Evolutionary conservation across 2,329 filamentous ascomycete species (phyloP), one percentile per base, ranked within the genome.

Genomic region (Colletotrichum higginsianum): DNA sequence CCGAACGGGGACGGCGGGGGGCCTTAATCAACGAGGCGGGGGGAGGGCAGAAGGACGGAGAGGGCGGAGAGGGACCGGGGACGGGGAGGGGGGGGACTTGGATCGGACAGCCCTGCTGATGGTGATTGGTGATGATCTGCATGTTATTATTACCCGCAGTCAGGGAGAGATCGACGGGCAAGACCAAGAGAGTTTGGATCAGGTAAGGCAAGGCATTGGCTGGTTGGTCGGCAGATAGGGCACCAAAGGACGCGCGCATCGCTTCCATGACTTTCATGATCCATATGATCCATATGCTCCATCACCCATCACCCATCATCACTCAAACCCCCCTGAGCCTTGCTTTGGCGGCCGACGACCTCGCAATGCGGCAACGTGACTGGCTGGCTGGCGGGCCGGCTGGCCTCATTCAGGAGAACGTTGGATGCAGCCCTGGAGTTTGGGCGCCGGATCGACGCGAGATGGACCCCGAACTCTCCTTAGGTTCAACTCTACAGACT

Each of bases 1-100:
- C 68, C 64, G 68, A 67, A 63, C 64, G 68, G 64, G 58, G 64
- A 62, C 23, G 64, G 68, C 57, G 52, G 68, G 68, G 63, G 42
- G 46, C n/a, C 49, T 71, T 40, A 50, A 67, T 61, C 63, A 57
- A 66, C 18, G 61, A 58, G 61, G 66, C 47, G 60, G 47, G 47
- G 16, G 52, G 13, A 30, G 47, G 16, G 42, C 13, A 52, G 44
- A 47, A 18, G 16, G 55, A 21, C n/a, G 35, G n/a, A 44, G 58
- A 61, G 44, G 15, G 21, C 21, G 16, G 35, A 21, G 38, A 58
- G 46, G 52, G 13, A 40, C 35, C 46, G 46, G 30, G 60, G n/a
- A 52, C 15, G 26, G 26, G 26, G 26, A 3, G 4, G 26, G 26
- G 26, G 35, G 30, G 46, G 35, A 23, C 46, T 47, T 47, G 26